These are phyloP conservation scores for Polychaeton citri DNA, from an alignment of 2,329 filamentous ascomycete species.

Conservation along the genomic window DNA sequence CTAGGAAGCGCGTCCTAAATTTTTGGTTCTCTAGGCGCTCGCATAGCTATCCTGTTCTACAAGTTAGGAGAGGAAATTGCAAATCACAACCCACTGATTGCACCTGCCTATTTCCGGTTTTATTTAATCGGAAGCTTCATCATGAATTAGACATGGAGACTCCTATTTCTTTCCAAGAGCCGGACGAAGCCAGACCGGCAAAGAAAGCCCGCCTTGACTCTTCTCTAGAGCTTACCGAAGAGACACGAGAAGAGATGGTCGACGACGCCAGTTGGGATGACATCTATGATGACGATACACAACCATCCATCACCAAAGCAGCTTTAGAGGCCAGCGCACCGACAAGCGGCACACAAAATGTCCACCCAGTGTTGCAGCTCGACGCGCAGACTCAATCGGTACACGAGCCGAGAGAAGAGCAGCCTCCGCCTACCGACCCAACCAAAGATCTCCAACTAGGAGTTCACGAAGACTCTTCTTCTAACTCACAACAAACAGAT, in stretches of 20 bases:
- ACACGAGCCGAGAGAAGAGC: neutral
- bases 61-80: too few species aligned
- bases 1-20: too few species aligned
- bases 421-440: neutral
- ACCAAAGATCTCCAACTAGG: neutral
- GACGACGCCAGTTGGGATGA: conserved; percentile 20
- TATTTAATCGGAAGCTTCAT: too few species aligned
- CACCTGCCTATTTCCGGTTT: too few species aligned
- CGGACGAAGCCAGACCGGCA: conserved; percentile 20
- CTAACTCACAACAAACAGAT: neutral
- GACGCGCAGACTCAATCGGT: neutral
- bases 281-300: conserved; percentile 11
- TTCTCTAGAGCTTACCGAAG: conserved; percentile 19
- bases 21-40: too few species aligned
- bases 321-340: neutral
- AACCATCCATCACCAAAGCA: neutral
- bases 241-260: conserved; percentile 15
- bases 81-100: too few species aligned
- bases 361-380: conserved; percentile 3
- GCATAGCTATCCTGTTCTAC: too few species aligned
- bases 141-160: conserved; percentile 1
- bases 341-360: neutral
- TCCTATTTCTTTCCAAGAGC: conserved; percentile 5
- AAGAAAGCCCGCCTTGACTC: conserved; percentile 29
- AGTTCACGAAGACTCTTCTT: neutral